Base-by-base conservation (phyloP, 257 asterid species). In the Handroanthus guayacan region DNA sequence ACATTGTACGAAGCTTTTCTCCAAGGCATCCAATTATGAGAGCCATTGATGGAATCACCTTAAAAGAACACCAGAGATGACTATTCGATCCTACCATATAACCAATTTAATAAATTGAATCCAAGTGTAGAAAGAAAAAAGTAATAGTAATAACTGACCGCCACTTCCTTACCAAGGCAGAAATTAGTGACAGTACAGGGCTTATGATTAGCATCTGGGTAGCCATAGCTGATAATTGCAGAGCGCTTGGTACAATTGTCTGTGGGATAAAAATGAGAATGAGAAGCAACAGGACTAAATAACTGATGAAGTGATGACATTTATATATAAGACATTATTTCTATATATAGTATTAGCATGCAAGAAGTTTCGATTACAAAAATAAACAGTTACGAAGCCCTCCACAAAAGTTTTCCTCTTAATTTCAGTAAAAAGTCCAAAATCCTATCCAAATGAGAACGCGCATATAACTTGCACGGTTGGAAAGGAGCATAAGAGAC, bases 201-300 rank as follows among this genome's bases (percentile, higher is more conserved):
- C 97, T 94, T 79, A 89, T 83, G 82, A 79, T 82, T 72, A 94
- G 44, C 98, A 94, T 94, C 83, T 87, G 97, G 74, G 89, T 69
- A 58, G 89, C 97, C 97, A 94, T 92, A 56, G 92, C 97, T 63
- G 88, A 80, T 80, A 94, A 84, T 75, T 92, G 98, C 80, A 94
- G 82, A 55, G 88, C 74, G 80, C 91, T 72, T 38, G 97, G 98
- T 36, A 92, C 97, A 71, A 84, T 75, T 3, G 96, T 86, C 98
- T 91, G 89, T 25, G 65, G 60, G 80, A 70, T 31, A 58, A 81
- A 69, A 44, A 62, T 1, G 37, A 65, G 44, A 69, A 65, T 75
- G 54, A 48, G 56, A 48, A 48, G 25, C 36, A 74, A 51, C 34
- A 12, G 9, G 9, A 62, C 38, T 6, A 69, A 57, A 58, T 9